Conservation (phyloP, 1,139 yeast genomes). For the Protomyces inundatus region DNA sequence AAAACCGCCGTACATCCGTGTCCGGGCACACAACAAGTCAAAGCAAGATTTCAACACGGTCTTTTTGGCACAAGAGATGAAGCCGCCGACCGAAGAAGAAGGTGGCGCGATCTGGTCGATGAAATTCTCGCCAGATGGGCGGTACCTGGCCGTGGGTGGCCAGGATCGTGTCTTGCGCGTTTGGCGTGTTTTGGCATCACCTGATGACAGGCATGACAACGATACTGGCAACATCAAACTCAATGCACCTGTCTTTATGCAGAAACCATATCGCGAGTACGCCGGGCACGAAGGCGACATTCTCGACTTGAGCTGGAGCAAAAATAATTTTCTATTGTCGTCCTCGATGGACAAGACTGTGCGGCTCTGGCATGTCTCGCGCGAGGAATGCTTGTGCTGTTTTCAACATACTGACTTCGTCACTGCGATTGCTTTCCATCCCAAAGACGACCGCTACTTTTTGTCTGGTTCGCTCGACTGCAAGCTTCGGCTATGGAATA, state of each 20-base stretch:
- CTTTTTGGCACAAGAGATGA: slow-evolving; percentile 75
- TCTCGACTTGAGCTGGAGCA: slow-evolving; percentile 78
- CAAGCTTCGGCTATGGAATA: slow-evolving; percentile 74
- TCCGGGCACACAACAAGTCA: slow-evolving; percentile 39
- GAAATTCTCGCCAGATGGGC: slow-evolving; percentile 74
- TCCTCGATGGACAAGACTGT: slow-evolving; percentile 86
- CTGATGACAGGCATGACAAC: slow-evolving; percentile 44
- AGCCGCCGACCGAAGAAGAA: not conserved
- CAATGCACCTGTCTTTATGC: slow-evolving; percentile 75
- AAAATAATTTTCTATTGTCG: slow-evolving; percentile 70
- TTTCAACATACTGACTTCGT: slow-evolving; percentile 77
- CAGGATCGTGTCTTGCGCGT: slow-evolving; percentile 61
- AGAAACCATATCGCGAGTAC: slow-evolving; percentile 57
- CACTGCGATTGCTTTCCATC: slow-evolving; percentile 76
- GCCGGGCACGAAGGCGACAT: slow-evolving; percentile 67
- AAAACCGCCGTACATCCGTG: slow-evolving; percentile 41
- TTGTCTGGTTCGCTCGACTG: slow-evolving; percentile 79
- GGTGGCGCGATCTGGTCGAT: slow-evolving; percentile 58
- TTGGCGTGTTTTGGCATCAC: slow-evolving; percentile 75
- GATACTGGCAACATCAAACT: slow-evolving; percentile 32
- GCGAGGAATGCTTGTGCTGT: slow-evolving; percentile 56
- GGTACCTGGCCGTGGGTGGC: slow-evolving; percentile 77
- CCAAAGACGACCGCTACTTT: slow-evolving; percentile 81
- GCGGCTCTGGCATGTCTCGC: slow-evolving; percentile 76
- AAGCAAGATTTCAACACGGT: slow-evolving; percentile 48